A percentile compares a stretch with the other conserved stretches of the same genome.
Evolutionary conservation across 306 rosid species (phyloP).

Genomic region (Cicer bijugum): DNA sequence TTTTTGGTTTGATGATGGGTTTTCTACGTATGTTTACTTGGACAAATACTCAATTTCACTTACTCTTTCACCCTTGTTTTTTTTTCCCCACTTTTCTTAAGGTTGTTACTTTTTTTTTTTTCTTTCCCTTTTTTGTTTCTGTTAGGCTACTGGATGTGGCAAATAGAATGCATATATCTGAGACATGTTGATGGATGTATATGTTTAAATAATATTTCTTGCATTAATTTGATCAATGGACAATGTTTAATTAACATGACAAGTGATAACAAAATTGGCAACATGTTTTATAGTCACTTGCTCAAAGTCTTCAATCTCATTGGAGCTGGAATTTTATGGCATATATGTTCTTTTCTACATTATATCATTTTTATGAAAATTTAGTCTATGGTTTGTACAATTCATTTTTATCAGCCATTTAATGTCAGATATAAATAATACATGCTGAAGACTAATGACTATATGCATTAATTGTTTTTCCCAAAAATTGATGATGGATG

Average conservation of each 20-base stretch:
- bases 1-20: slow-evolving; percentile 16
- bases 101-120: not conserved
- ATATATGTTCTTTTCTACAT: not conserved
- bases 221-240: not conserved
- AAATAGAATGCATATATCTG: not conserved
- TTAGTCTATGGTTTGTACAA: slow-evolving; percentile 5
- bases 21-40: slow-evolving; percentile 14
- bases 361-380: slow-evolving; percentile 12
- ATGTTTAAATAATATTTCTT: slow-evolving; percentile 22
- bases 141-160: slow-evolving; percentile 7
- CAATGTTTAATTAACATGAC: not conserved
- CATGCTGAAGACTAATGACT: slow-evolving; percentile 19
- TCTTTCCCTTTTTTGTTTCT: not conserved
- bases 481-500: slow-evolving; percentile 9
- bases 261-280: not conserved
- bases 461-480: slow-evolving; percentile 1
- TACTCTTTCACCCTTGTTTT: not conserved
- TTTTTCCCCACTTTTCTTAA: not conserved
- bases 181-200: not conserved
- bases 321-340: slow-evolving; percentile 6
- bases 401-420: slow-evolving; percentile 8
- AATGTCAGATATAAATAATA: not conserved
- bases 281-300: not conserved
- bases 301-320: slow-evolving; percentile 24
- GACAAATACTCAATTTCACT: not conserved